Evolutionary conservation across 768 basidiomycete genomes (phyloP).

Genomic region (Psilocybe cubensis): DNA sequence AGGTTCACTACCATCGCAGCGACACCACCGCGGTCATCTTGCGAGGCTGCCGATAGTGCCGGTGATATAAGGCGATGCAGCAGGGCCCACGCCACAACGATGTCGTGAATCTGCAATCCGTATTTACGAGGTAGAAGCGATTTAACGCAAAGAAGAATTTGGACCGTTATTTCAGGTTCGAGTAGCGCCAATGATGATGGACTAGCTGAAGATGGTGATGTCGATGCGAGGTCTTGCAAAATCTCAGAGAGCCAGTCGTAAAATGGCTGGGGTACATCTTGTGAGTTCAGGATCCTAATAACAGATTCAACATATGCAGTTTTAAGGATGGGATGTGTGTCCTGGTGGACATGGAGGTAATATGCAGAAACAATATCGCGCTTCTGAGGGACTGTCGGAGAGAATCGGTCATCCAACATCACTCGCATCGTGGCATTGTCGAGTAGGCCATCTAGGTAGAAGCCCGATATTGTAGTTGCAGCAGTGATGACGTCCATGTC

Average conservation of each 20-base stretch:
- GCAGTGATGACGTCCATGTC: slow-evolving; percentile 27
- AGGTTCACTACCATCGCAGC: slow-evolving; percentile 16
- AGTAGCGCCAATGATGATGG: slow-evolving; percentile 6
- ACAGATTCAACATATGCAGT: slow-evolving; percentile 30
- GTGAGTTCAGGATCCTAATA: slow-evolving; percentile 32
- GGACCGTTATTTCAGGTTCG: slow-evolving; percentile 26
- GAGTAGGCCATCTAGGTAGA: slow-evolving; percentile 29
- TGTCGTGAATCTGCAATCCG: slow-evolving; percentile 25
- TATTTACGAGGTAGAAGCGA: slow-evolving; percentile 24
- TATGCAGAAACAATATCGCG: slow-evolving; percentile 32
- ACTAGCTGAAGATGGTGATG: slow-evolving; percentile 7
- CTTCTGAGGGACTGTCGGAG: slow-evolving; percentile 28
- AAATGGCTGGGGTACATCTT: slow-evolving; percentile 33
- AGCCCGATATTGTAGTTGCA: slow-evolving; percentile 23
- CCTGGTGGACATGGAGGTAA: slow-evolving; percentile 32
- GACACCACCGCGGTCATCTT: slow-evolving; percentile 6
- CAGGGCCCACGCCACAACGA: slow-evolving; percentile 32
- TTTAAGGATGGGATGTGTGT: slow-evolving; percentile 25
- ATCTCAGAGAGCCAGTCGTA: slow-evolving; percentile 35
- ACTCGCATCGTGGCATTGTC: slow-evolving; percentile 30
- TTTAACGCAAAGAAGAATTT: slow-evolving; percentile 30
- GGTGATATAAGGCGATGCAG: slow-evolving; percentile 28
- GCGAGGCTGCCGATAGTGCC: slow-evolving; percentile 4
- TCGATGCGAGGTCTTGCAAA: slow-evolving; percentile 26
- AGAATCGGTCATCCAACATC: slow-evolving; percentile 34